phyloP scores from a whole-genome alignment of 2,329 filamentous ascomycete species.

The Curvularia hawaiiensis region DNA sequence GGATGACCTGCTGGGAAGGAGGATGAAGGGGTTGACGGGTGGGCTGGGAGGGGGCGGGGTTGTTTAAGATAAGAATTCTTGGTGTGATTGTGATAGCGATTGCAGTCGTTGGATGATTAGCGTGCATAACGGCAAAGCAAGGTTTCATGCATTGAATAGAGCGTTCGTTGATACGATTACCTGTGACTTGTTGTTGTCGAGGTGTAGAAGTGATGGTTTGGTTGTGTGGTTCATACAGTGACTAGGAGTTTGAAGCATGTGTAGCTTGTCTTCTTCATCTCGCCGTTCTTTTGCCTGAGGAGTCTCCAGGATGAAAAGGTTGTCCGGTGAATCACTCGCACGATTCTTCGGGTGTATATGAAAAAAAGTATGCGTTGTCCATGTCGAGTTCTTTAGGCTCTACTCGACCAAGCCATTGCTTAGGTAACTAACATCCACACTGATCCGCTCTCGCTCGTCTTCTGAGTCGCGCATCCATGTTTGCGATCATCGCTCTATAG shows the following conservation, averaged over 20 bases:
- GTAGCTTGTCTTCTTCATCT: not conserved
- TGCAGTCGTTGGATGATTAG: not conserved
- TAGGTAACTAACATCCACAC: not conserved
- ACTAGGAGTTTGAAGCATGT: not conserved
- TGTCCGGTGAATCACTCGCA: not conserved
- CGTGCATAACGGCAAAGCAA: not conserved
- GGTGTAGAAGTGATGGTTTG: not conserved
- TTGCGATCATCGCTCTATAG: not conserved
- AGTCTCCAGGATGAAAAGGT: not conserved
- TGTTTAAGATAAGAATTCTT: not conserved
- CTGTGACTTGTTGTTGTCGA: not conserved
- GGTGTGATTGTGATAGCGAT: not conserved
- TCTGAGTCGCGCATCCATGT: not conserved
- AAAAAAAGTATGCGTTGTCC: not conserved
- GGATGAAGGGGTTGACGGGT: constrained; percentile 55
- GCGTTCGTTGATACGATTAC: not conserved
- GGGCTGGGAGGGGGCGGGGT: constrained; percentile 42
- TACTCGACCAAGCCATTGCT: not conserved
- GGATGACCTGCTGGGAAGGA: constrained; percentile 54
- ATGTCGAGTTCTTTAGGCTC: not conserved
- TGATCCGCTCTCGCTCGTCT: not conserved
- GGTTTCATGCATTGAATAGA: not conserved
- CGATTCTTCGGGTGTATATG: not conserved
- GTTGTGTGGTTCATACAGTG: not conserved
- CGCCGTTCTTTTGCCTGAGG: not conserved